Evolutionary conservation across 345 rosid genomes (phyloP).

Genomic region (Angophora floribunda): DNA sequence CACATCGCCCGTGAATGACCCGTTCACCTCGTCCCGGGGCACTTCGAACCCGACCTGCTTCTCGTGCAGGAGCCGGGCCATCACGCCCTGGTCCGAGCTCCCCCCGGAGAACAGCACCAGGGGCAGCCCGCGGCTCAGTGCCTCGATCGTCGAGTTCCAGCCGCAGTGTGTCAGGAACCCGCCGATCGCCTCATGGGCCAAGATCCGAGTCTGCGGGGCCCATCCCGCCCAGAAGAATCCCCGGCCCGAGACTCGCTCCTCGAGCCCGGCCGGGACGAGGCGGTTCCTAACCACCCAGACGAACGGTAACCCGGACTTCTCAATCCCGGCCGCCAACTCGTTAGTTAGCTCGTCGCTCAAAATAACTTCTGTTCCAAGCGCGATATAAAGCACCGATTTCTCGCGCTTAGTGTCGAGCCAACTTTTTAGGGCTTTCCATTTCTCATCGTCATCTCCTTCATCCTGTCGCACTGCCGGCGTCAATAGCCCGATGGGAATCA

Average conservation of each 20-base stretch:
- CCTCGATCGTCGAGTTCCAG: slow-evolving; percentile 11
- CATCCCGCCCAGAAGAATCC: slow-evolving; percentile 5
- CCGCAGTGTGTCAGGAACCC: slow-evolving; percentile 18
- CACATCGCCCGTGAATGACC: background rate
- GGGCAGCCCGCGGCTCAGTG: background rate
- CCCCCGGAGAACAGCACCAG: background rate
- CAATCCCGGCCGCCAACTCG: slow-evolving; percentile 14
- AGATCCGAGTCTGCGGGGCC: slow-evolving; percentile 6
- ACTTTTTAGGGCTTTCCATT: background rate
- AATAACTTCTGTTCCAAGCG: slow-evolving; percentile 3
- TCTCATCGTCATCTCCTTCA: background rate
- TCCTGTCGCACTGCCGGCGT: background rate
- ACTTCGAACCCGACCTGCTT: slow-evolving; percentile 8
- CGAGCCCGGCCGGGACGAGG: background rate
- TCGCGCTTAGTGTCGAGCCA: background rate
- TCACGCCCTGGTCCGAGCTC: slow-evolving; percentile 7
- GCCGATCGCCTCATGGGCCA: slow-evolving; percentile 4
- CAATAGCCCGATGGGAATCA: background rate
- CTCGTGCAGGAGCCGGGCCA: background rate
- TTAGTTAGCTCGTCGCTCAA: background rate
- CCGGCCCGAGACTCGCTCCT: background rate
- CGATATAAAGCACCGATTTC: slow-evolving; percentile 1
- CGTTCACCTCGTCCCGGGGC: slow-evolving; percentile 1
- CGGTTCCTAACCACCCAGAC: slow-evolving; percentile 5
- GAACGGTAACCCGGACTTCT: slow-evolving; percentile 3